Percentiles rank a stretch among this genome's conserved stretches.
These are phyloP conservation scores for Entelexis paramagnoliae DNA, from an alignment of 1,139 yeast species.

Conservation along the genomic window DNA sequence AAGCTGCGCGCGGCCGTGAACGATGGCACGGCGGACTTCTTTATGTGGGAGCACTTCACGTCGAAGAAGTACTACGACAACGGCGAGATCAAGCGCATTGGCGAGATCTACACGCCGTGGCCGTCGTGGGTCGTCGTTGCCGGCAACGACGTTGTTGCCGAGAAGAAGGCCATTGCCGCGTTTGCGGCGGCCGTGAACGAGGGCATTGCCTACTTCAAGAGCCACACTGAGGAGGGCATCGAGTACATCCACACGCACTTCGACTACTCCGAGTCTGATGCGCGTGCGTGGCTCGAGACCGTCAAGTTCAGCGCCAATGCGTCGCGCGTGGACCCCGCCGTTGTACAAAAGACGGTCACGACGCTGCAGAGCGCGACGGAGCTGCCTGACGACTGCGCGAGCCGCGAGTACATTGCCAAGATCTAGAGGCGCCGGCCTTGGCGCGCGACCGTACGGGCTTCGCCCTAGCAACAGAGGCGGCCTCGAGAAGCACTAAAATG, in stretches of 20 bases:
- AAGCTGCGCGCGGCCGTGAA: slow-evolving; percentile 75
- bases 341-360: slow-evolving; percentile 47
- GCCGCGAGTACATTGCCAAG: slow-evolving; percentile 20
- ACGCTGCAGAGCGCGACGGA: slow-evolving; percentile 58
- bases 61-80: slow-evolving; percentile 73
- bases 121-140: slow-evolving; percentile 83
- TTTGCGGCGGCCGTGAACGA: slow-evolving; percentile 49
- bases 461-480: no score
- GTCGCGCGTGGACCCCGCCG: slow-evolving; percentile 41
- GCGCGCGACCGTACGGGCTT: no score
- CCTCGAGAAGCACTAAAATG: no score
- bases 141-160: slow-evolving; percentile 30
- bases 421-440: neutral
- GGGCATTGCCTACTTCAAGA: slow-evolving; percentile 58
- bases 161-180: slow-evolving; percentile 30
- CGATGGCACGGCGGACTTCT: slow-evolving; percentile 55
- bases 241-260: slow-evolving; percentile 53
- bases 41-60: slow-evolving; percentile 94
- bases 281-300: slow-evolving; percentile 67
- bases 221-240: slow-evolving; percentile 54
- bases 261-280: slow-evolving; percentile 71
- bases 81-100: slow-evolving; percentile 69
- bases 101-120: slow-evolving; percentile 92
- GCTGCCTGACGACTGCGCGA: slow-evolving; percentile 27
- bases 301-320: slow-evolving; percentile 51